phyloP scores from a whole-genome alignment of 192 early-diverging fungal genomes.

The Gamsiella multidivaricata region DNA sequence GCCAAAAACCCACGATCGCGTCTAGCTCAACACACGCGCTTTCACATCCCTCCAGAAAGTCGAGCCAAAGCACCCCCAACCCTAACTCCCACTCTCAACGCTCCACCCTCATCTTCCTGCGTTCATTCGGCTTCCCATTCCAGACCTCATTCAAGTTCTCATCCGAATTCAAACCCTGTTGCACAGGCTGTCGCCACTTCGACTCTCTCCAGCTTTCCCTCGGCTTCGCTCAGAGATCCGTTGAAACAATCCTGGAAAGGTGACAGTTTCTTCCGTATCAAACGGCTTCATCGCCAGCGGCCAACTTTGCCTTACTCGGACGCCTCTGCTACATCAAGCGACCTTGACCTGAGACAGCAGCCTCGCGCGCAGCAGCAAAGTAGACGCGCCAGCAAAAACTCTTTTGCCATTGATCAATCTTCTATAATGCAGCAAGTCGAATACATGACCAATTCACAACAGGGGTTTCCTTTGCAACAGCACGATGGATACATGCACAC shows the following conservation, averaged over 20 bases:
- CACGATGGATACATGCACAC: conserved; percentile 1
- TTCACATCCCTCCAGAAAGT: background rate
- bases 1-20: background rate
- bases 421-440: conserved; percentile 33
- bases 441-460: conserved; percentile 18
- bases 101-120: background rate
- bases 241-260: background rate
- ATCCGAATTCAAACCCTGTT: background rate
- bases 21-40: background rate
- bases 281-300: conserved; percentile 17
- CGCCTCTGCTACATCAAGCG: background rate
- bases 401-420: background rate
- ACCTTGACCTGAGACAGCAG: conserved; percentile 4
- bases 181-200: conserved; percentile 1
- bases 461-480: background rate
- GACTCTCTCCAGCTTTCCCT: background rate
- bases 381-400: background rate
- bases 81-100: background rate
- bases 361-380: background rate
- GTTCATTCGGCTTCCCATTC: conserved; percentile 15
- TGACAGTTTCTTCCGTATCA: conserved; percentile 1
- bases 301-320: background rate
- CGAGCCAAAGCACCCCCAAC: background rate
- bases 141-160: background rate
- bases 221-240: conserved; percentile 11